Evolutionary conservation across 1,284 basidiomycete species (phyloP).

Genomic region (Exobasidium rhododendri): DNA sequence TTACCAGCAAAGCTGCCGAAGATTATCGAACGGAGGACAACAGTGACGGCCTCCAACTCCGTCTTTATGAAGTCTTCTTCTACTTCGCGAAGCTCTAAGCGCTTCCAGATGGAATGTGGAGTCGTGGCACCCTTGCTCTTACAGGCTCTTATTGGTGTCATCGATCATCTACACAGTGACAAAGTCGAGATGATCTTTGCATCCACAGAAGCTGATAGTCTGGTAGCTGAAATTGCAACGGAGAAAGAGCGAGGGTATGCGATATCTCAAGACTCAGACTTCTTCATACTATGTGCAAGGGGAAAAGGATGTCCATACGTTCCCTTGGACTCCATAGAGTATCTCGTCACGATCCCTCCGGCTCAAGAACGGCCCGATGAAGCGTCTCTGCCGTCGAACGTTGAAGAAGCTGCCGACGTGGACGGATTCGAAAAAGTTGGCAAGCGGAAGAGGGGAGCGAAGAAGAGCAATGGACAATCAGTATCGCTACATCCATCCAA

Average conservation of each 20-base stretch:
- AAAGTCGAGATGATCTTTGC: conserved; percentile 29
- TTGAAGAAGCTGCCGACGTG: conserved; percentile 10
- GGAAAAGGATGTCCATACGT: conserved; percentile 34
- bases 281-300: conserved; percentile 41
- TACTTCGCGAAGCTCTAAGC: conserved; percentile 21
- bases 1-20: conserved; percentile 34
- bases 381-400: neutral
- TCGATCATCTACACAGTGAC: conserved; percentile 10
- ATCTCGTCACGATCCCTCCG: conserved; percentile 24
- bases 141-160: conserved; percentile 27
- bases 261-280: conserved; percentile 42
- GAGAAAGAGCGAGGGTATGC: conserved; percentile 31
- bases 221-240: conserved; percentile 38
- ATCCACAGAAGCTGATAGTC: conserved; percentile 38
- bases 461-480: neutral
- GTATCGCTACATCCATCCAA: neutral
- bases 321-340: conserved; percentile 35
- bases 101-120: conserved; percentile 28
- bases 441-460: conserved; percentile 16
- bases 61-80: conserved; percentile 35
- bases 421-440: conserved; percentile 38
- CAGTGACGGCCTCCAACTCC: conserved; percentile 23
- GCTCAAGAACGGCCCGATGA: neutral
- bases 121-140: conserved; percentile 32
- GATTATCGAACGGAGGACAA: conserved; percentile 21